phyloP scores from a whole-genome alignment of 78 protist species.

The Tieghemostelium lacteum region DNA sequence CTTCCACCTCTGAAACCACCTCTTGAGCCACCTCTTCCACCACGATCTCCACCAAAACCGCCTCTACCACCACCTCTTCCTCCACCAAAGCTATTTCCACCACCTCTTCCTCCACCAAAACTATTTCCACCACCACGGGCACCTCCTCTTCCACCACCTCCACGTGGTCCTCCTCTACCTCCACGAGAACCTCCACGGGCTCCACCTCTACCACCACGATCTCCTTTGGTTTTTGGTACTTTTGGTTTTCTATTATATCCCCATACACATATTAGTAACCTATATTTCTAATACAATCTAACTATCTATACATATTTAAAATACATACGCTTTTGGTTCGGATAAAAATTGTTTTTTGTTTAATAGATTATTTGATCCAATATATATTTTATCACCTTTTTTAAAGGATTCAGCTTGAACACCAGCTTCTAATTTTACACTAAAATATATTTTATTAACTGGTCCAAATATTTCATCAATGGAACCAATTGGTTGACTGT shows the following conservation, averaged over 20 bases:
- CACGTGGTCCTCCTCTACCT: neutral
- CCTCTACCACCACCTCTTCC: constrained; percentile 17
- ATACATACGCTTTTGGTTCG: constrained; percentile 31
- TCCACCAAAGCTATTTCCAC: neutral
- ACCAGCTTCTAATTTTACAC: constrained; percentile 71
- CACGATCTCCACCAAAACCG: constrained; percentile 12
- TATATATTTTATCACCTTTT: constrained; percentile 44
- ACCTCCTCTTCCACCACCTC: neutral
- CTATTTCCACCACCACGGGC: neutral
- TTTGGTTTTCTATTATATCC: neutral
- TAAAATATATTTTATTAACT: constrained; percentile 59
- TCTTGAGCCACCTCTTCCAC: constrained; percentile 23
- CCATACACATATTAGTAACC: neutral
- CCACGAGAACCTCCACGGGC: neutral
- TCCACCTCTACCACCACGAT: neutral
- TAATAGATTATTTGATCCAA: constrained; percentile 38
- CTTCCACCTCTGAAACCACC: constrained; percentile 18
- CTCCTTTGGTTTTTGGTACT: constrained; percentile 17
- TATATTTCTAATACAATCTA: too few relatives aligned
- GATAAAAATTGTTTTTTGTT: constrained; percentile 44
- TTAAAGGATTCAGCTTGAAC: constrained; percentile 77
- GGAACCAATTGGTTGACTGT: constrained; percentile 27
- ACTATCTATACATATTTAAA: neutral
- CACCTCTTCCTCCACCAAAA: neutral
- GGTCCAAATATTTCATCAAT: constrained; percentile 79